Evolutionary conservation across 305 asterid species (phyloP).

Genomic region (Withania somnifera): DNA sequence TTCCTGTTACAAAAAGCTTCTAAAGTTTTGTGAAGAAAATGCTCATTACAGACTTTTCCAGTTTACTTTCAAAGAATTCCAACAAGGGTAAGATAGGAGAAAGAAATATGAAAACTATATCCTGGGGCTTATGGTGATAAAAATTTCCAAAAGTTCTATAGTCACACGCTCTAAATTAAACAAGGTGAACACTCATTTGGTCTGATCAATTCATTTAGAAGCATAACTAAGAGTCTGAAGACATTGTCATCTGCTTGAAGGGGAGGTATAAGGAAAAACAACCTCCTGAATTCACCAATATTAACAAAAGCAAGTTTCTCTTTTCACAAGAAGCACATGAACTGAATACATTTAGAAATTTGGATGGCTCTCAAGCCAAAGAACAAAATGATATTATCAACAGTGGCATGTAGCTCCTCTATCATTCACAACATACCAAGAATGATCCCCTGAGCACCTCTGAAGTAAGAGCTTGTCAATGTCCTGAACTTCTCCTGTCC

Average conservation of each 20-base stretch:
- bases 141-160: neutral
- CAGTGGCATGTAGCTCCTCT: neutral
- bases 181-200: neutral
- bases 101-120: neutral
- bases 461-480: conserved; percentile 11
- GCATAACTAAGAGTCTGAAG: neutral
- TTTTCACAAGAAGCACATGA: neutral
- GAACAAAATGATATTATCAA: neutral
- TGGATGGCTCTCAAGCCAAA: neutral
- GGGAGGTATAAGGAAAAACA: neutral
- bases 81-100: neutral
- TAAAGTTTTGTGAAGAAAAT: neutral
- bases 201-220: too few relatives aligned
- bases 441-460: conserved; percentile 19
- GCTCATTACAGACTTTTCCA: neutral
- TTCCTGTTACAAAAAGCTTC: neutral
- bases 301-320: neutral
- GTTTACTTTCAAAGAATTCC: neutral
- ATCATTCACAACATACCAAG: conserved; percentile 3
- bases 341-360: neutral
- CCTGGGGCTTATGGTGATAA: neutral
- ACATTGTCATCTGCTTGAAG: neutral
- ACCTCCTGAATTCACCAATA: neutral
- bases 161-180: neutral
- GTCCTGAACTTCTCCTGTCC: conserved; percentile 14